Base-by-base conservation (phyloP, 805 yeast genomes). In the Scheffersomyces ergatensis region DNA sequence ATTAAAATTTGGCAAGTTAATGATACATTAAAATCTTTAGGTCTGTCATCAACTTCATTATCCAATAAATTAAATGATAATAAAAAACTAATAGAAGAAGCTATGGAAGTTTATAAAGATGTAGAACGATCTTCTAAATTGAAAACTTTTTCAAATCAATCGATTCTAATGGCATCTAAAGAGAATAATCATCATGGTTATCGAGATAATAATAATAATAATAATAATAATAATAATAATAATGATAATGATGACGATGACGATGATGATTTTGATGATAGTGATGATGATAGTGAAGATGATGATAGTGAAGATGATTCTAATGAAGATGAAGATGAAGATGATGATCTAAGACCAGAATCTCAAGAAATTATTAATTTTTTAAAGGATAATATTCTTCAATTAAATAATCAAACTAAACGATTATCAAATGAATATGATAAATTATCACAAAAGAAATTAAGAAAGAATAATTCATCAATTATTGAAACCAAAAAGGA, bases 1-100 rank as follows among this genome's bases (percentile, higher is more conserved):
- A 70, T 70, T 47, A 70, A 70, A 41, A 63, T 59, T 33, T 70
- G 76, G 76, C 74, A 68, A 46, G 67, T 63, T 52, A 58, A 62
- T 48, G 66, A 61, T 30, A 62, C 58, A 12, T 49, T 57, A 24
- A 56, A 58, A 15, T 48, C 57, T 11, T 53, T 61, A 23, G 50
- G 48, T 6, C 43, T 40, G 27, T 36, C 42, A 8, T 47, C 48
- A 13, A 44, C 44, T 21, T 40, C 47, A 1, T 42, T 42, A 21
- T 38, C 44, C 12, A 39, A 44, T 26, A 58, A 58, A 47, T 51
- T 64, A 31, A 65, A 60, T 30, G 74, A 68, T 37, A 64, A 67
- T 44, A 60, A 71, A 40, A 53, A 60, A 43, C 51, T 62, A 20
- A 70, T 70, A 19, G 75, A 69, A 39, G 74, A 67, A 46, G 72